These are phyloP conservation scores for Aspergillus olivimuriae DNA, from an alignment of 495 filamentous ascomycete genomes.

Conservation along the genomic window DNA sequence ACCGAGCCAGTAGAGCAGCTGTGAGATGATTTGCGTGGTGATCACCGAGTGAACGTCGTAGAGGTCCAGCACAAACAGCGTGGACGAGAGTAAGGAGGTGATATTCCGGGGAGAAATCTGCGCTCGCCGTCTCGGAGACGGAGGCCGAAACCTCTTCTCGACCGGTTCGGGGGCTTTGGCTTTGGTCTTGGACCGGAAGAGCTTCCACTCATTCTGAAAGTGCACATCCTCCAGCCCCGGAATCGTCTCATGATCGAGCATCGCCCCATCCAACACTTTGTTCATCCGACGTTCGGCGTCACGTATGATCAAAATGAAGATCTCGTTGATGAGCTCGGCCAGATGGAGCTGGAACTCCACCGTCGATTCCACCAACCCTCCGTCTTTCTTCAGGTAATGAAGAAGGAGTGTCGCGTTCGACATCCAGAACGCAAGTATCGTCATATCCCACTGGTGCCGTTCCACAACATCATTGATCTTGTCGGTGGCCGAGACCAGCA, in stretches of 20 bases:
- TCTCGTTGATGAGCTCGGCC: constrained; percentile 94
- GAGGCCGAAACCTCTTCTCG: constrained; percentile 89
- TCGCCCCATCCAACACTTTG: constrained; percentile 84
- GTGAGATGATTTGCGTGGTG: constrained; percentile 81
- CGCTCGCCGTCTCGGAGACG: constrained; percentile 88
- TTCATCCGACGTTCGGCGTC: constrained; percentile 98
- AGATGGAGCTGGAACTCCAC: constrained; percentile 88
- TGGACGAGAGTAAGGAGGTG: constrained; percentile 93
- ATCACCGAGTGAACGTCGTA: constrained; percentile 99
- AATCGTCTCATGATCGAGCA: constrained; percentile 98
- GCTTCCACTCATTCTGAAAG: constrained; percentile 97
- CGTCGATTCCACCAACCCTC: constrained; percentile 72
- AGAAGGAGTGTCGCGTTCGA: constrained; percentile 93
- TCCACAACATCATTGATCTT: constrained; percentile 97
- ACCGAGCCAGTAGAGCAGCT: constrained; percentile 93
- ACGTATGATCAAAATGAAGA: constrained; percentile 96
- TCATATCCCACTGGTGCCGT: constrained; percentile 97
- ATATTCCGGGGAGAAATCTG: constrained; percentile 92
- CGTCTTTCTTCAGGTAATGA: constrained; percentile 95
- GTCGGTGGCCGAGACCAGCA: constrained; percentile 83
- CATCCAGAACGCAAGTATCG: constrained; percentile 96
- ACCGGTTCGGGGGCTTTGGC: constrained; percentile 72
- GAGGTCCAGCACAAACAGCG: constrained; percentile 92
- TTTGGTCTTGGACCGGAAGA: constrained; percentile 86
- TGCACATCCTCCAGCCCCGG: constrained; percentile 93